Evolutionary conservation across 108 stramenopile genomes (phyloP).

Genomic region (Nannochloropsis salina): DNA sequence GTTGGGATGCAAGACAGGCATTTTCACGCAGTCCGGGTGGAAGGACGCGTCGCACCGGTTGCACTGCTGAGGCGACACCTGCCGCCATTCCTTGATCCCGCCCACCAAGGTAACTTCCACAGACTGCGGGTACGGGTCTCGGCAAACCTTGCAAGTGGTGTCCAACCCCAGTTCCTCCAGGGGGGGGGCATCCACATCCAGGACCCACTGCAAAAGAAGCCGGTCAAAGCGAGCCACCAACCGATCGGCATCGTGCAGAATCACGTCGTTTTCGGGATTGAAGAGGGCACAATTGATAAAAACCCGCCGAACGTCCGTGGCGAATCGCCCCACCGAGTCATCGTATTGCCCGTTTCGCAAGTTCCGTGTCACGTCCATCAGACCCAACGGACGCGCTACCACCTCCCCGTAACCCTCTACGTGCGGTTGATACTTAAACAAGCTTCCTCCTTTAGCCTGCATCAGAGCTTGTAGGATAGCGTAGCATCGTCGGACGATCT

Average conservation of each 20-base stretch:
- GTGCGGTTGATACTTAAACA: background rate
- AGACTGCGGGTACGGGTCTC: background rate
- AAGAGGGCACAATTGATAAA: background rate
- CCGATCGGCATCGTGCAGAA: background rate
- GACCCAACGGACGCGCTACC: constrained; percentile 5
- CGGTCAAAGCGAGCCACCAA: background rate
- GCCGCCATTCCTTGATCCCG: constrained; percentile 14
- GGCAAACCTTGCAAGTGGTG: background rate
- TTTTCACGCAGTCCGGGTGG: background rate
- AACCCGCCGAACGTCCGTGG: background rate
- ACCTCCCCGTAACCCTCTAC: background rate
- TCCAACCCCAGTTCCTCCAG: background rate
- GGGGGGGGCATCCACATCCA: background rate
- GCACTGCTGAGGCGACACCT: background rate
- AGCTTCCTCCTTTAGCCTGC: background rate
- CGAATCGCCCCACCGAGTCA: background rate
- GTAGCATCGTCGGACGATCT: background rate
- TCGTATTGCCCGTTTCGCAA: background rate
- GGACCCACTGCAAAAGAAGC: background rate
- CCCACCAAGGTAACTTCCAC: background rate
- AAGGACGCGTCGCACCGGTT: background rate
- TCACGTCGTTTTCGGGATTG: background rate
- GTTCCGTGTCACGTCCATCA: background rate
- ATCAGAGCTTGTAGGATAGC: background rate
- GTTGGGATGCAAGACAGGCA: background rate